phyloP scores from a whole-genome alignment of 306 rosid genomes.

The Psophocarpus tetragonolobus region DNA sequence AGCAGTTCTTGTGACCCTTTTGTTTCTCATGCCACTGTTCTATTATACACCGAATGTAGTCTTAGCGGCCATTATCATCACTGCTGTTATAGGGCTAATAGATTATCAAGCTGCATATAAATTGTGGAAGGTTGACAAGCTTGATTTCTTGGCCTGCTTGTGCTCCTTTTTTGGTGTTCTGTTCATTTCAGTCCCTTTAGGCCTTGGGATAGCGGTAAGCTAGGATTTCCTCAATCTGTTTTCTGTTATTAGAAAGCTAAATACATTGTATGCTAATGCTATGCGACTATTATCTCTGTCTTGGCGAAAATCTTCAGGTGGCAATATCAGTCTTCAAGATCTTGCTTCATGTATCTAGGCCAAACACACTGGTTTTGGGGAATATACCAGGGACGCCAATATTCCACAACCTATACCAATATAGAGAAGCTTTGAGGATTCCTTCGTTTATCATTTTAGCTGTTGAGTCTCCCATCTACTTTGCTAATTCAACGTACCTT shows the following conservation, averaged over 20 bases:
- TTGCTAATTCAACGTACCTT: conserved; percentile 90
- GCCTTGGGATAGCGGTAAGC: conserved; percentile 91
- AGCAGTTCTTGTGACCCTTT: conserved; percentile 89
- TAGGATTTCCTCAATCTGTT: conserved; percentile 5
- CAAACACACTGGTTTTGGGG: conserved; percentile 81
- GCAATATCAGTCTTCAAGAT: conserved; percentile 93
- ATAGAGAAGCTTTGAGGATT: conserved; percentile 75
- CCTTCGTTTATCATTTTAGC: conserved; percentile 87
- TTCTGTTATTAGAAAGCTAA: neutral
- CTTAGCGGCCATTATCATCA: conserved; percentile 87
- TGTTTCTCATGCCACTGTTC: conserved; percentile 95
- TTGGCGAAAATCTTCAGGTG: conserved; percentile 55
- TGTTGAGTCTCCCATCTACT: conserved; percentile 92
- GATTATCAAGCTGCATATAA: conserved; percentile 72
- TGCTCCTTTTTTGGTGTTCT: conserved; percentile 92
- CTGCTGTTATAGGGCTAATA: conserved; percentile 86
- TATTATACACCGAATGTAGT: conserved; percentile 86
- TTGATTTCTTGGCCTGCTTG: conserved; percentile 85
- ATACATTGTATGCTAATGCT: neutral
- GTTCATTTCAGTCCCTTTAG: conserved; percentile 89
- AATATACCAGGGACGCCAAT: conserved; percentile 85
- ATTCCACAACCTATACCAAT: conserved; percentile 68
- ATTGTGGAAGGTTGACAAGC: conserved; percentile 95
- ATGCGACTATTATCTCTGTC: neutral
- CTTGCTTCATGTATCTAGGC: conserved; percentile 87